These are phyloP conservation scores for Acanthamoeba castellanii DNA, from an alignment of 208 protist genomes.

Conservation along the genomic window DNA sequence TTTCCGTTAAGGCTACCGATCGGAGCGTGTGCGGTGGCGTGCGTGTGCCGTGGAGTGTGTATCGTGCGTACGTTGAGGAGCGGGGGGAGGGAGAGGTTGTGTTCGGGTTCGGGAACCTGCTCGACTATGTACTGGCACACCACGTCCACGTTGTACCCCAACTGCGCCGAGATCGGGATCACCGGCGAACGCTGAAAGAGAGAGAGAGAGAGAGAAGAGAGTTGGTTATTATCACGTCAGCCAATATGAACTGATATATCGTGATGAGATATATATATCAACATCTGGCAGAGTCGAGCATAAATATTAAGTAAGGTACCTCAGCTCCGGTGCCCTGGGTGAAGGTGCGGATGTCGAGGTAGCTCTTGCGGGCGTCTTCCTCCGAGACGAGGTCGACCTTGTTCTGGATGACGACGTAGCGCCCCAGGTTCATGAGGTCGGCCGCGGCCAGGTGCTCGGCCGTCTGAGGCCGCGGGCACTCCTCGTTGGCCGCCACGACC, in stretches of 20 bases:
- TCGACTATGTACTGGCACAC: conserved; percentile 58
- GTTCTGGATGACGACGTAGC: conserved; percentile 80
- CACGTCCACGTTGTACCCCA: conserved; percentile 6
- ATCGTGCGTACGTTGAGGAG: conserved; percentile 21
- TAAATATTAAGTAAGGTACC: neutral
- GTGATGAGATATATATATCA: no score
- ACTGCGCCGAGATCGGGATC: conserved; percentile 17
- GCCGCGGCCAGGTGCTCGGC: conserved; percentile 78
- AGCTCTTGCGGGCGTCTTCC: neutral
- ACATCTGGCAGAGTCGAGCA: no score
- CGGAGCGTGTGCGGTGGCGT: neutral
- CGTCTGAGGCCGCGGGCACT: conserved; percentile 80
- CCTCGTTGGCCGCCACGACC: conserved; percentile 88
- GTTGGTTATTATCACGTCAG: no score
- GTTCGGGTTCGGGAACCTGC: conserved; percentile 26
- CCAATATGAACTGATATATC: no score
- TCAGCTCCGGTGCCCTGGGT: conserved; percentile 18
- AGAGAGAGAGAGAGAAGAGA: no score
- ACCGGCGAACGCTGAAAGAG: neutral
- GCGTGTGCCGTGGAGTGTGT: no score
- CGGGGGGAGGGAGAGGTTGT: conserved; percentile 41
- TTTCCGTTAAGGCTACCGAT: no score
- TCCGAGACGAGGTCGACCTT: conserved; percentile 64
- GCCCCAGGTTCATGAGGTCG: conserved; percentile 54
- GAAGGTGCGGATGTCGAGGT: conserved; percentile 12